These are phyloP conservation scores for Petrea volubilis DNA, from an alignment of 257 asterid species.

Conservation along the genomic window DNA sequence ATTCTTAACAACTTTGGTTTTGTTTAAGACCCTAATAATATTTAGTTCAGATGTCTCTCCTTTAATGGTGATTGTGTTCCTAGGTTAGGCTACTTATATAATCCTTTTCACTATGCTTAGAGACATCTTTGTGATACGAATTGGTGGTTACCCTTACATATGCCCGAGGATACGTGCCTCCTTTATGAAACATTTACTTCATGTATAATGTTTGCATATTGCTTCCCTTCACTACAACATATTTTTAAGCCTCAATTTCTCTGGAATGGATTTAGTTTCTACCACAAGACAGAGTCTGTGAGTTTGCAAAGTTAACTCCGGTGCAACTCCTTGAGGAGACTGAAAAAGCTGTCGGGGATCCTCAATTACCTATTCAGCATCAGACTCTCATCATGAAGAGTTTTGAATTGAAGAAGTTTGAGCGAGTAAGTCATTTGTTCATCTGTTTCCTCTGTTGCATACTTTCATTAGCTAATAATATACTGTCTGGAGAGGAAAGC, in stretches of 20 bases:
- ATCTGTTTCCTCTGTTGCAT: constrained; percentile 22
- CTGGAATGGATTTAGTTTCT: constrained; percentile 64
- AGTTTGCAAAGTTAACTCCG: constrained; percentile 96
- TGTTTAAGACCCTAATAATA: not conserved
- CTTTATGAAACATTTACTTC: not conserved
- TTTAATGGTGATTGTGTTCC: not conserved
- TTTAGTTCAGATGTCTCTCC: not conserved
- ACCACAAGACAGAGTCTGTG: constrained; percentile 98
- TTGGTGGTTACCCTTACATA: constrained; percentile 1
- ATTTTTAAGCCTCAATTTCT: constrained; percentile 21
- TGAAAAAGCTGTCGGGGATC: constrained; percentile 97
- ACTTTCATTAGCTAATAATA: constrained; percentile 7
- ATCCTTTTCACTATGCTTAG: constrained; percentile 2
- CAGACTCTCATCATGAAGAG: constrained; percentile 64
- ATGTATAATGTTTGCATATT: constrained; percentile 1
- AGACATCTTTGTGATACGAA: not conserved
- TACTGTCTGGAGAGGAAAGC: constrained; percentile 8
- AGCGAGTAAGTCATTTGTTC: constrained; percentile 63
- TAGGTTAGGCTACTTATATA: not conserved
- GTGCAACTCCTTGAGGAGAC: constrained; percentile 95
- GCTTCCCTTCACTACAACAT: constrained; percentile 5
- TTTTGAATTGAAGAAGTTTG: constrained; percentile 71
- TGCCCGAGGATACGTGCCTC: not conserved
- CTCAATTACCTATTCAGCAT: constrained; percentile 74
- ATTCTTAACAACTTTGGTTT: not conserved